phyloP scores from a whole-genome alignment of 352 stramenopile species.

The Phytophthora podocarpi region DNA sequence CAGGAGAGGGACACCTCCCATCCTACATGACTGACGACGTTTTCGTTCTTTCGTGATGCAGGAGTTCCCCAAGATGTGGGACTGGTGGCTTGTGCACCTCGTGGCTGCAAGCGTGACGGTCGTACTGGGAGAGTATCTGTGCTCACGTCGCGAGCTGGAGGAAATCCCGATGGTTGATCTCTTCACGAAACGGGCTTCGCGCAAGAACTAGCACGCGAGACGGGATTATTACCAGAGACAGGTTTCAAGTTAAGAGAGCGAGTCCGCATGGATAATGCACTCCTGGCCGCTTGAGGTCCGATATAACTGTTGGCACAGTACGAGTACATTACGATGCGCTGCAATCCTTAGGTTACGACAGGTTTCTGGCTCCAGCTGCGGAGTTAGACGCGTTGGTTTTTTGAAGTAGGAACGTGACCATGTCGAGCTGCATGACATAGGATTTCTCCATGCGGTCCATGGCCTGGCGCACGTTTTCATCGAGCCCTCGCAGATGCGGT shows the following conservation, averaged over 20 bases:
- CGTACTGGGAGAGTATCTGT: slow-evolving; percentile 88
- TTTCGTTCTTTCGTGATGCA: slow-evolving; percentile 25
- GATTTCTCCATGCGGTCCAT: slow-evolving; percentile 75
- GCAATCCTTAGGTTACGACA: neutral
- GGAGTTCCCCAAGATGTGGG: slow-evolving; percentile 86
- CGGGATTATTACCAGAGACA: no score
- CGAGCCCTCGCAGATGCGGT: slow-evolving; percentile 55
- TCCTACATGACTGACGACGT: neutral
- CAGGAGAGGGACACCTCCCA: no score
- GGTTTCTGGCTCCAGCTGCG: neutral
- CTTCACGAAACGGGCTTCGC: slow-evolving; percentile 66
- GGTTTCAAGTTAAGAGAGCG: neutral
- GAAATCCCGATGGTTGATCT: slow-evolving; percentile 91
- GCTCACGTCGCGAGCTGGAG: slow-evolving; percentile 83
- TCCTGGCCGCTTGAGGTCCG: neutral
- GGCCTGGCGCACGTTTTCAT: slow-evolving; percentile 58
- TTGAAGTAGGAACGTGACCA: slow-evolving; percentile 65
- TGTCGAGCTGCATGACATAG: slow-evolving; percentile 73
- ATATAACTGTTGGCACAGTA: slow-evolving; percentile 7
- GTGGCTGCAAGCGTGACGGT: slow-evolving; percentile 76
- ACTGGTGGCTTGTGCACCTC: slow-evolving; percentile 87
- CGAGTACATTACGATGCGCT: slow-evolving; percentile 11
- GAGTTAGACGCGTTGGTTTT: slow-evolving; percentile 16
- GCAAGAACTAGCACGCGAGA: slow-evolving; percentile 45
- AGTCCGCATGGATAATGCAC: slow-evolving; percentile 14